A percentile compares a stretch with the other conserved stretches of the same genome.
These are phyloP conservation scores for Ceratocystis cacaofunesta DNA, from an alignment of 2,329 filamentous ascomycete genomes.

Conservation along the genomic window DNA sequence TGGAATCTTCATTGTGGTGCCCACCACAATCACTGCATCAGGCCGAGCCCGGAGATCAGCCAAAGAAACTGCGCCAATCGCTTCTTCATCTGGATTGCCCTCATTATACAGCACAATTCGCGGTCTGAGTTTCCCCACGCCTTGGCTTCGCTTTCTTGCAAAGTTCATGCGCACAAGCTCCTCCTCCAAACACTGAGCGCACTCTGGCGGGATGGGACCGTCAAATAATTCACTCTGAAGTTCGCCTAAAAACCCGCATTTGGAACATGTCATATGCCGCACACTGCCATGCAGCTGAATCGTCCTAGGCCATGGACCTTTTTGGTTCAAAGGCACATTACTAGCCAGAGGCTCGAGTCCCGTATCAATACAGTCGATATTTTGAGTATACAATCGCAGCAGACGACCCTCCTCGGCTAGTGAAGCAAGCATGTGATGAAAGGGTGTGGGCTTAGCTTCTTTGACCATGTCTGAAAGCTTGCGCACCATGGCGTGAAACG, in stretches of 20 bases:
- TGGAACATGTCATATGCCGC: slow-evolving; percentile 92
- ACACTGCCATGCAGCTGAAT: slow-evolving; percentile 89
- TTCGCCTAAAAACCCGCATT: slow-evolving; percentile 62
- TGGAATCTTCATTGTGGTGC: slow-evolving; percentile 88
- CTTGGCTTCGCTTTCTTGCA: slow-evolving; percentile 80
- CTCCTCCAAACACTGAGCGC: slow-evolving; percentile 55
- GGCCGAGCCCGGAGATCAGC: slow-evolving; percentile 74
- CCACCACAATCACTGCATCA: slow-evolving; percentile 86
- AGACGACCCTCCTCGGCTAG: slow-evolving; percentile 76
- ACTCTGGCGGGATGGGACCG: slow-evolving; percentile 70
- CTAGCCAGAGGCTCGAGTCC: slow-evolving; percentile 66
- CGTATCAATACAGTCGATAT: slow-evolving; percentile 90
- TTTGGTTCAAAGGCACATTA: slow-evolving; percentile 61
- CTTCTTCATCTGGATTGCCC: slow-evolving; percentile 88
- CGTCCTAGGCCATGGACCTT: slow-evolving; percentile 84
- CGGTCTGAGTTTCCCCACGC: slow-evolving; percentile 75
- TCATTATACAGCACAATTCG: slow-evolving; percentile 97
- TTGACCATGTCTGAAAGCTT: slow-evolving; percentile 67
- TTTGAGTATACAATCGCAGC: slow-evolving; percentile 85
- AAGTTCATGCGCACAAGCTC: slow-evolving; percentile 61
- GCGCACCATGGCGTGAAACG: slow-evolving; percentile 93
- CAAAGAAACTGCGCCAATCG: slow-evolving; percentile 79
- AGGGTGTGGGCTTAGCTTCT: slow-evolving; percentile 65
- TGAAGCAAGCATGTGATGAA: slow-evolving; percentile 86
- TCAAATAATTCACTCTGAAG: slow-evolving; percentile 71